These are phyloP conservation scores for Xylaria polymorpha DNA, from an alignment of 2,329 filamentous ascomycete species.

Conservation along the genomic window DNA sequence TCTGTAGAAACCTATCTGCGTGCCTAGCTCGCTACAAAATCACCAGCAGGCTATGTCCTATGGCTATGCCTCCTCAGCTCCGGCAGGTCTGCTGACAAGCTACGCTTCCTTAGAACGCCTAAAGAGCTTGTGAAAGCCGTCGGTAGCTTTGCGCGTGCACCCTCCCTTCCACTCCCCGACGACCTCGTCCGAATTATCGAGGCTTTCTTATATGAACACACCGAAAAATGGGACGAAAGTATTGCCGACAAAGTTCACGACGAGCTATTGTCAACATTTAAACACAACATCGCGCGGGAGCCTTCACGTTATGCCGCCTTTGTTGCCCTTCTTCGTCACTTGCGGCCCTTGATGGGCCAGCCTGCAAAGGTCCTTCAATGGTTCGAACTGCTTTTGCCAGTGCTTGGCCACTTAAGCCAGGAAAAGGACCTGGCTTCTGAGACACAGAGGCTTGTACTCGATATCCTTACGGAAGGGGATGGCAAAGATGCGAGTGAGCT, in stretches of 20 bases:
- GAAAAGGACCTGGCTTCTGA: slow-evolving; percentile 74
- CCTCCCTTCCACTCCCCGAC: slow-evolving; percentile 72
- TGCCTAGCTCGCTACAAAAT: neutral
- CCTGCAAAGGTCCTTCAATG: slow-evolving; percentile 74
- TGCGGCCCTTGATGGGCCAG: slow-evolving; percentile 73
- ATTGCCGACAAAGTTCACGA: slow-evolving; percentile 79
- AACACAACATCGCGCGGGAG: slow-evolving; percentile 69
- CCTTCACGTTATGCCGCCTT: slow-evolving; percentile 73
- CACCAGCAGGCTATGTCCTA: neutral
- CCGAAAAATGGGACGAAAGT: slow-evolving; percentile 72
- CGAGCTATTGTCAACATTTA: slow-evolving; percentile 75
- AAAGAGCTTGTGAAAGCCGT: slow-evolving; percentile 72
- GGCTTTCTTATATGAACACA: slow-evolving; percentile 74
- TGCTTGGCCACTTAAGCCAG: slow-evolving; percentile 65
- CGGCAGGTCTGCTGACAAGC: slow-evolving; percentile 37
- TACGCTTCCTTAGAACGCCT: slow-evolving; percentile 57
- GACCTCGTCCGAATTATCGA: slow-evolving; percentile 72
- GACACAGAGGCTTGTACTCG: slow-evolving; percentile 71
- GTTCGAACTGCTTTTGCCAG: slow-evolving; percentile 74
- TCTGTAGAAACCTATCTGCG: neutral
- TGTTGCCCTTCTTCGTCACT: slow-evolving; percentile 71
- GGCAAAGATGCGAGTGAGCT: slow-evolving; percentile 61
- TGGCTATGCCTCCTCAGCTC: slow-evolving; percentile 8
- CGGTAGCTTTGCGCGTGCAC: slow-evolving; percentile 60
- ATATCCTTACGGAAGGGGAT: slow-evolving; percentile 72